Evolutionary conservation across 768 basidiomycete species (phyloP).

Genomic region (Podaxis sp.): DNA sequence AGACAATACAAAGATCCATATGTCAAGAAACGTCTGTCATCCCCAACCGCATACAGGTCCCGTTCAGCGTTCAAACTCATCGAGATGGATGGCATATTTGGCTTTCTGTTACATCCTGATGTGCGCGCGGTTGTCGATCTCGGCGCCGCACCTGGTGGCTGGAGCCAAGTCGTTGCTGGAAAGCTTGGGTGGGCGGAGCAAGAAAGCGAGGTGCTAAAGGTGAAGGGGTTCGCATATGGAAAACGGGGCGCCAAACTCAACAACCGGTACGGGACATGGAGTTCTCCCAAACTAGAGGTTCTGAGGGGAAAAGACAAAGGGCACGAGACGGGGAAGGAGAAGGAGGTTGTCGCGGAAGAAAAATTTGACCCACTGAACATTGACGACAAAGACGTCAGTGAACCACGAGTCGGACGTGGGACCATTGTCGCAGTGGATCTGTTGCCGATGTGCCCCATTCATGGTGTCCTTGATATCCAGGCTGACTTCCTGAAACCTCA

Average conservation of each 20-base stretch:
- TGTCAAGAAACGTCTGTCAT: conserved; percentile 39
- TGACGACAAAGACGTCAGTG: conserved; percentile 21
- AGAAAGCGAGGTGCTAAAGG: conserved; percentile 12
- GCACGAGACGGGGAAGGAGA: conserved; percentile 1
- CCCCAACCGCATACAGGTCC: conserved; percentile 58
- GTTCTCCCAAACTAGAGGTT: background rate
- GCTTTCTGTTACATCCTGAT: conserved; percentile 47
- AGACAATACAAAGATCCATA: conserved; percentile 71
- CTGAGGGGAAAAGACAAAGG: background rate
- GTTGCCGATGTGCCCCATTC: conserved; percentile 65
- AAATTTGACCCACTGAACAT: conserved; percentile 40
- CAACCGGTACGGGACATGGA: conserved; percentile 7
- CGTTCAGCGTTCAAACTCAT: conserved; percentile 91
- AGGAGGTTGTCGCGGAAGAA: background rate
- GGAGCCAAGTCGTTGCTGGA: conserved; percentile 80
- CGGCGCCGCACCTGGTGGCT: conserved; percentile 91
- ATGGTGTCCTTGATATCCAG: conserved; percentile 67
- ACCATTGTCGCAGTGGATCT: conserved; percentile 79
- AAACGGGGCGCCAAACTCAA: background rate
- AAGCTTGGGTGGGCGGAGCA: conserved; percentile 47
- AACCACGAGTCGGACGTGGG: conserved; percentile 26
- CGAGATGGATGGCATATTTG: conserved; percentile 62
- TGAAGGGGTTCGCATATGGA: conserved; percentile 7
- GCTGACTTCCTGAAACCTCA: conserved; percentile 70
- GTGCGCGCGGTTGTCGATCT: conserved; percentile 75